phyloP scores from a whole-genome alignment of 306 rosid species.

The Begonia masoniana region DNA sequence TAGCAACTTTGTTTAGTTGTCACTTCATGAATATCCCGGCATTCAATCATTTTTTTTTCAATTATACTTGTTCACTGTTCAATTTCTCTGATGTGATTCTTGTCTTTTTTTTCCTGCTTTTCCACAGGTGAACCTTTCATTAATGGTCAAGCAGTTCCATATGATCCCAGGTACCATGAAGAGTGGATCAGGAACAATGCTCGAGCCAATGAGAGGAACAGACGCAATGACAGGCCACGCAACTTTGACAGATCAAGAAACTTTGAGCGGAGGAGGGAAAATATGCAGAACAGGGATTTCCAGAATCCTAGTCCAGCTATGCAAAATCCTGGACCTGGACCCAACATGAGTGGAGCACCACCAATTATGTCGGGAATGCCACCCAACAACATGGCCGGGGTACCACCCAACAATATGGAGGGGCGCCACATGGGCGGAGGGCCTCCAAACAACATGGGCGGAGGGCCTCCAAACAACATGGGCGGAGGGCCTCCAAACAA shows the following conservation, averaged over 20 bases:
- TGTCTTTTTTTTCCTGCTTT: not conserved
- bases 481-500: too few species aligned
- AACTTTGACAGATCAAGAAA: slow-evolving; percentile 72
- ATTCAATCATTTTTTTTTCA: too few species aligned
- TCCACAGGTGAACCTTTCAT: slow-evolving; percentile 88
- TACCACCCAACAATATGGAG: too few species aligned
- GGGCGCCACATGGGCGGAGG: too few species aligned
- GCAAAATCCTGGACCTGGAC: slow-evolving; percentile 20
- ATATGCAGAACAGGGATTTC: slow-evolving; percentile 48
- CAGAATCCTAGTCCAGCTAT: slow-evolving; percentile 27
- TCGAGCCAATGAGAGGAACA: slow-evolving; percentile 87
- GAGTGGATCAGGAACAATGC: slow-evolving; percentile 92
- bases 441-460: too few species aligned
- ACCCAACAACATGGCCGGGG: too few species aligned
- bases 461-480: too few species aligned
- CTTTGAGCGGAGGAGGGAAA: slow-evolving; percentile 85
- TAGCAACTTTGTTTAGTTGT: not conserved
- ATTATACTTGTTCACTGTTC: too few species aligned
- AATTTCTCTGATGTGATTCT: too few species aligned
- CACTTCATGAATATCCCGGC: not conserved
- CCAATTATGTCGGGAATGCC: slow-evolving; percentile 10
- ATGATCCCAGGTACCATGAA: slow-evolving; percentile 84
- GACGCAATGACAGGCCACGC: slow-evolving; percentile 84
- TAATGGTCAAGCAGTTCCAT: slow-evolving; percentile 80
- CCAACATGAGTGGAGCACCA: slow-evolving; percentile 6